Conservation (phyloP, 306 rosid species). For the Vigna unguiculata region DNA sequence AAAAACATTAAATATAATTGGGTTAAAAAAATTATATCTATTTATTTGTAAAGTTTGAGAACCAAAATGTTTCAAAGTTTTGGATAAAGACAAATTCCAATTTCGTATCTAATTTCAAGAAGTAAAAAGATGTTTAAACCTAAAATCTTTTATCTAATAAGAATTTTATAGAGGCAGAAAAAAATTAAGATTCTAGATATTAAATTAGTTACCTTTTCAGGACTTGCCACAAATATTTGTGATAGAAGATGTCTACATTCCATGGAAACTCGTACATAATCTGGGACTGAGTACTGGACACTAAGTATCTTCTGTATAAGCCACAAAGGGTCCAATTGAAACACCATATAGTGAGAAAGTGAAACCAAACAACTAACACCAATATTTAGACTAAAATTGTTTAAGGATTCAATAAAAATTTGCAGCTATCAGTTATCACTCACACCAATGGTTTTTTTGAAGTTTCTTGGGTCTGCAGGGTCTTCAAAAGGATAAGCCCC, state of each 20-base stretch:
- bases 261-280: slow-evolving; percentile 63
- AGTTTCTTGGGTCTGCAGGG: slow-evolving; percentile 77
- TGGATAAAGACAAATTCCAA: too few relatives aligned
- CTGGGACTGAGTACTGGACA: slow-evolving; percentile 72
- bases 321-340: slow-evolving; percentile 28
- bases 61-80: too few relatives aligned
- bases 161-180: slow-evolving; percentile 1
- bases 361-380: slow-evolving; percentile 13
- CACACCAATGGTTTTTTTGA: slow-evolving; percentile 70
- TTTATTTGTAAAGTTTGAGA: too few relatives aligned
- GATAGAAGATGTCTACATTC: slow-evolving; percentile 80
- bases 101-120: too few relatives aligned
- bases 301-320: slow-evolving; percentile 73
- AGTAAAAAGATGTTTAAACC: too few relatives aligned
- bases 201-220: slow-evolving; percentile 64
- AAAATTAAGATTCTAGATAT: slow-evolving; percentile 14
- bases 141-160: slow-evolving; percentile 12
- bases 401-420: slow-evolving; percentile 23
- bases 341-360: slow-evolving; percentile 29
- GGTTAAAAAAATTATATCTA: too few relatives aligned
- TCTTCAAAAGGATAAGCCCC: slow-evolving; percentile 94
- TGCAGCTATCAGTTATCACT: slow-evolving; percentile 35
- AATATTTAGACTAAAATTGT: slow-evolving; percentile 14
- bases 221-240: slow-evolving; percentile 73
- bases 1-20: too few relatives aligned